phyloP scores from a whole-genome alignment of 345 rosid genomes.

The Kandelia obovata region DNA sequence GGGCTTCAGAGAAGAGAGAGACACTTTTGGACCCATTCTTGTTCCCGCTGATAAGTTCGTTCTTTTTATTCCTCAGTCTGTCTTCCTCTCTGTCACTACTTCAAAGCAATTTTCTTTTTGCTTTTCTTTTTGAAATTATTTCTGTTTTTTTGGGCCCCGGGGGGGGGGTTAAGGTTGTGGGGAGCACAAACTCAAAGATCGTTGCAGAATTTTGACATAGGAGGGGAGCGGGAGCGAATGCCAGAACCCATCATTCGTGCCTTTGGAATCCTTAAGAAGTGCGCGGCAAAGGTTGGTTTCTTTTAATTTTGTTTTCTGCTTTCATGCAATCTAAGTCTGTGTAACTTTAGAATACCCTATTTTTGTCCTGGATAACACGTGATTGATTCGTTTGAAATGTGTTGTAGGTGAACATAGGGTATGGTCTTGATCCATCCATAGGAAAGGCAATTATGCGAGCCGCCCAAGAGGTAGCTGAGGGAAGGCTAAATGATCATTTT shows the following conservation, averaged over 20 bases:
- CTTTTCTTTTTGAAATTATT: not conserved
- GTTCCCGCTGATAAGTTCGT: constrained; percentile 84
- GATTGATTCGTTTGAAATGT: not conserved
- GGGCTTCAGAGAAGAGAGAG: constrained; percentile 78
- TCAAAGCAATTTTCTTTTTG: not conserved
- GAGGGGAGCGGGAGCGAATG: constrained; percentile 89
- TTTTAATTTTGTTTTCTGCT: not conserved
- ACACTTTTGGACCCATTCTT: constrained; percentile 88
- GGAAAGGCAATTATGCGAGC: constrained; percentile 94
- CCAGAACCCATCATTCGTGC: constrained; percentile 95
- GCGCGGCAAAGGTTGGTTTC: constrained; percentile 76
- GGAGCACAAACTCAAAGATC: constrained; percentile 99
- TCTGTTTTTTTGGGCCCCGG: not conserved
- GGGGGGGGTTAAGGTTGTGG: constrained; percentile 56
- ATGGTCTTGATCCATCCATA: constrained; percentile 81
- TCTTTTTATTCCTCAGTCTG: constrained; percentile 13
- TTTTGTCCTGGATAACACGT: not conserved
- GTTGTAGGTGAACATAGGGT: constrained; percentile 75
- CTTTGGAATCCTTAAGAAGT: constrained; percentile 88
- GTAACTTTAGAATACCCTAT: not conserved
- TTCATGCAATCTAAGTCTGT: not conserved
- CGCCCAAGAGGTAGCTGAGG: constrained; percentile 90
- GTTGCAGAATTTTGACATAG: constrained; percentile 88
- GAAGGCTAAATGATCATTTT: constrained; percentile 80
- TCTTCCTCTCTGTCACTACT: not conserved